Conservation (phyloP, 768 basidiomycete genomes). For the Pisolithus marmoratus region DNA sequence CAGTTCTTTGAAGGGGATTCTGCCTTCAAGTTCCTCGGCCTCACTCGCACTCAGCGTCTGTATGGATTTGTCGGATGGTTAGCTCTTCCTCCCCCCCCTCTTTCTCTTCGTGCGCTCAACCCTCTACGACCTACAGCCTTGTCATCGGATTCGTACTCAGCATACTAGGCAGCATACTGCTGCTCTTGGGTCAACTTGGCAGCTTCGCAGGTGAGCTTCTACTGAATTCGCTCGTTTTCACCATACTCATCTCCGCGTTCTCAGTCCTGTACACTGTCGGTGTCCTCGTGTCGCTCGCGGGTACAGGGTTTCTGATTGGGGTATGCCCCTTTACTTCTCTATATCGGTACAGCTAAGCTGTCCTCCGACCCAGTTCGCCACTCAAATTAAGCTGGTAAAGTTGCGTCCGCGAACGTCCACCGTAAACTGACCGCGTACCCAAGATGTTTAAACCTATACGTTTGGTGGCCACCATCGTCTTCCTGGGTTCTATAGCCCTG, state of each 20-base stretch:
- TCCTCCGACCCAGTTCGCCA: conserved; percentile 49
- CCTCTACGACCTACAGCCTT: conserved; percentile 43
- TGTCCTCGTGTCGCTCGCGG: conserved; percentile 73
- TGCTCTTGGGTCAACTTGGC: conserved; percentile 64
- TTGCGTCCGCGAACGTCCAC: not conserved
- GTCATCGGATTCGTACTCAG: conserved; percentile 74
- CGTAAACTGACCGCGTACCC: not conserved
- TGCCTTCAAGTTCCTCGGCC: conserved; percentile 73
- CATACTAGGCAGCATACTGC: conserved; percentile 68
- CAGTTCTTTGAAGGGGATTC: conserved; percentile 88
- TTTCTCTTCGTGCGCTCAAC: not conserved
- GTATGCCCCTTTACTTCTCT: conserved; percentile 42
- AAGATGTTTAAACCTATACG: conserved; percentile 97
- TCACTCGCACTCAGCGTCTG: conserved; percentile 74
- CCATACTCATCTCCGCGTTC: conserved; percentile 4
- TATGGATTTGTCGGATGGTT: conserved; percentile 87
- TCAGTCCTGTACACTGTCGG: conserved; percentile 80
- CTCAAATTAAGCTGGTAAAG: conserved; percentile 72
- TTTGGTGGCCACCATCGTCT: conserved; percentile 70
- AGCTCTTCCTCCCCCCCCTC: conserved; percentile 18
- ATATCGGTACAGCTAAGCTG: not conserved
- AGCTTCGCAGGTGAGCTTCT: conserved; percentile 69
- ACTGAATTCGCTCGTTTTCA: not conserved
- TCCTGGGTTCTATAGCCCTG: conserved; percentile 73
- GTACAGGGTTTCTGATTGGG: conserved; percentile 88